phyloP scores from a whole-genome alignment of 768 basidiomycete genomes.

The Mycena rosella region DNA sequence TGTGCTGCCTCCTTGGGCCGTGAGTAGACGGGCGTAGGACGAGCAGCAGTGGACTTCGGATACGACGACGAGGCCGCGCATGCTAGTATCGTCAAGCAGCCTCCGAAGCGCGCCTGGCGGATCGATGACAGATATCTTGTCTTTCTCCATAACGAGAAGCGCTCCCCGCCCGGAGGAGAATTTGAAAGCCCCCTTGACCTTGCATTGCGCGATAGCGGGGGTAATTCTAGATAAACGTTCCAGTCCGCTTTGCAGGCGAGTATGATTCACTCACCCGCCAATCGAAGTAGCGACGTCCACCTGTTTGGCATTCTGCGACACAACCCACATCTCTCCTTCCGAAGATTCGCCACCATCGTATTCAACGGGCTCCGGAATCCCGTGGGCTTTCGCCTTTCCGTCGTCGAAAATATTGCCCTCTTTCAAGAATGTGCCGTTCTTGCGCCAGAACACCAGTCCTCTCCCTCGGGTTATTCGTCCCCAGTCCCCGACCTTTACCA shows the following conservation, averaged over 20 bases:
- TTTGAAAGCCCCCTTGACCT: conserved; percentile 44
- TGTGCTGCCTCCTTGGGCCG: conserved; percentile 31
- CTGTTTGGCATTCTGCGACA: conserved; percentile 41
- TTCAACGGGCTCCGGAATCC: conserved; percentile 42
- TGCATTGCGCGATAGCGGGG: conserved; percentile 42
- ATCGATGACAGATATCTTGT: conserved; percentile 43
- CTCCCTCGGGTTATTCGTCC: conserved; percentile 42
- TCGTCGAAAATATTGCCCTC: conserved; percentile 48
- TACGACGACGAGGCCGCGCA: conserved; percentile 45
- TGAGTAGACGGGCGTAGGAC: conserved; percentile 48
- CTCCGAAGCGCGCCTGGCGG: conserved; percentile 43
- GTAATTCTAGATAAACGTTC: background rate
- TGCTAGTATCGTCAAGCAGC: conserved; percentile 42
- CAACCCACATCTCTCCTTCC: conserved; percentile 45
- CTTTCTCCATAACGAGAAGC: conserved; percentile 47
- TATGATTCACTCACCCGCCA: background rate
- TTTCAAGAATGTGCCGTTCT: conserved; percentile 44
- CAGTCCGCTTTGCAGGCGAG: background rate
- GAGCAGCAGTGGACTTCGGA: conserved; percentile 50
- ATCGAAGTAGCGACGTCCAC: conserved; percentile 30
- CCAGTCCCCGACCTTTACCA: conserved; percentile 47
- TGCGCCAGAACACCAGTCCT: conserved; percentile 41
- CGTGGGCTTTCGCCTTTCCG: background rate
- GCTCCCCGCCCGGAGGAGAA: conserved; percentile 45
- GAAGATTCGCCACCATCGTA: conserved; percentile 22